Base-by-base conservation (phyloP, 2,329 filamentous ascomycete species). In the Diaporthe batatas region DNA sequence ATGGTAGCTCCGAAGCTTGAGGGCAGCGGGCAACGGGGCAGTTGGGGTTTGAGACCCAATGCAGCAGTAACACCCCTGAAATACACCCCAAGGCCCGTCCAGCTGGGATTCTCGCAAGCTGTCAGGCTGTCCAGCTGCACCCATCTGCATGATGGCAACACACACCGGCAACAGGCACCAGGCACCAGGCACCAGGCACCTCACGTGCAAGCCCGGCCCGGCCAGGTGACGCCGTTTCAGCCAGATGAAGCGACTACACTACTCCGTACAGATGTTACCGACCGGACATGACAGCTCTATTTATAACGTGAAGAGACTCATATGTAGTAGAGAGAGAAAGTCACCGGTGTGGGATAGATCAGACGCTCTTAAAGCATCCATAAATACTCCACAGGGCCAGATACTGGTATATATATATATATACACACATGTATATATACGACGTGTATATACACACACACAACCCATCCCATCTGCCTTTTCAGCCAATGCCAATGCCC, bases 201-300 rank as follows among this genome's bases (percentile, higher is more conserved):
- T 59, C 18, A 39, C 21, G 29, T 57, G 29, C 29, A 29, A 29
- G 29, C 29, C 54, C 32, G n/a, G 36, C n/a, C 57, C 57, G 36
- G 55, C 18, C 18, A 29, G 44, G 8, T 18, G 32, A 53, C 34
- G n/a, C 44, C 10, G 32, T 53, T 53, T 67, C 62, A 67, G 62
- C 47, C 47, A 29, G 59, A 49, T 34, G 62, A 67, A 29, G 62
- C 32, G 39, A 67, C 62, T 21, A 29, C 29, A 67, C 62, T 21
- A n/a, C n/a, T n/a, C n/a, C n/a, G n/a, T n/a, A 34, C 62, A 53
- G 32, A 51, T 6, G 29, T 29, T 29, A 51, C 44, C 18, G 21
- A 49, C 7, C 51, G 21, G 23, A 23, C 29, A 62, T 29, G 57
- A 44, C 3, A 23, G 21, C 8, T n/a, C 21, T n/a, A 21, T 8